Conservation (phyloP, 208 protist species). For the Acanthamoeba lugdunensis region DNA sequence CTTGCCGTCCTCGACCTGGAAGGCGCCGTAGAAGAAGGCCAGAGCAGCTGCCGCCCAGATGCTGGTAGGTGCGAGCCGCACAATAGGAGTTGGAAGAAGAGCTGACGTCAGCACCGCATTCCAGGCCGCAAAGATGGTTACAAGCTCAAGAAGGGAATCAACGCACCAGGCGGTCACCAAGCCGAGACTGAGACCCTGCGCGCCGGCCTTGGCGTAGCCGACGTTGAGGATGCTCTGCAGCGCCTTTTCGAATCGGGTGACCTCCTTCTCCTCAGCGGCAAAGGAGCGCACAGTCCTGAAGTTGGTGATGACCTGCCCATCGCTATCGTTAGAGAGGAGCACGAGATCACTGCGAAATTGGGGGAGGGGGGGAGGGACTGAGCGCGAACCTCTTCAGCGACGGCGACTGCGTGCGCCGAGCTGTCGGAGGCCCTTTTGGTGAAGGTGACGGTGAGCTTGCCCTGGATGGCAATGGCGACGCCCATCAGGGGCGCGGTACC, state of each 20-base stretch:
- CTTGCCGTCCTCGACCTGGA: conserved; percentile 39
- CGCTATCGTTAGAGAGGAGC: background rate
- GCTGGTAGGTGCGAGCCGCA: background rate
- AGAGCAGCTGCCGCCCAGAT: conserved; percentile 54
- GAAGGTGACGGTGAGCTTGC: conserved; percentile 38
- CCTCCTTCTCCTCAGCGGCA: conserved; percentile 45
- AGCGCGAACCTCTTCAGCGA: conserved; percentile 12
- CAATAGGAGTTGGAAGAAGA: too few species aligned
- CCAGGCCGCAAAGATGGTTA: too few species aligned
- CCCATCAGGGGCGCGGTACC: conserved; percentile 38
- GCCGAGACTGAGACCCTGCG: conserved; percentile 14
- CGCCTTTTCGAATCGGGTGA: background rate
- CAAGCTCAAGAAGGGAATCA: too few species aligned
- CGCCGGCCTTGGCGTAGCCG: background rate
- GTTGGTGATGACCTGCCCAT: conserved; percentile 29
- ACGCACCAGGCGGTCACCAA: background rate
- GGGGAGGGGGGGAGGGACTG: too few species aligned
- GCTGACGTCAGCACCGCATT: too few species aligned
- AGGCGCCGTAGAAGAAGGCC: conserved; percentile 29
- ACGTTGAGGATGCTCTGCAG: background rate
- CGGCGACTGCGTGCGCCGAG: background rate
- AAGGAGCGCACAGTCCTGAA: conserved; percentile 62
- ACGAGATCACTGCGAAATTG: too few species aligned
- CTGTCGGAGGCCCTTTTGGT: conserved; percentile 48
- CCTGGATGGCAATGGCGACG: conserved; percentile 50